Evolutionary conservation across 2,329 filamentous ascomycete species (phyloP), one percentile per base, ranked within the genome.

Genomic region (Capronia epimyces): DNA sequence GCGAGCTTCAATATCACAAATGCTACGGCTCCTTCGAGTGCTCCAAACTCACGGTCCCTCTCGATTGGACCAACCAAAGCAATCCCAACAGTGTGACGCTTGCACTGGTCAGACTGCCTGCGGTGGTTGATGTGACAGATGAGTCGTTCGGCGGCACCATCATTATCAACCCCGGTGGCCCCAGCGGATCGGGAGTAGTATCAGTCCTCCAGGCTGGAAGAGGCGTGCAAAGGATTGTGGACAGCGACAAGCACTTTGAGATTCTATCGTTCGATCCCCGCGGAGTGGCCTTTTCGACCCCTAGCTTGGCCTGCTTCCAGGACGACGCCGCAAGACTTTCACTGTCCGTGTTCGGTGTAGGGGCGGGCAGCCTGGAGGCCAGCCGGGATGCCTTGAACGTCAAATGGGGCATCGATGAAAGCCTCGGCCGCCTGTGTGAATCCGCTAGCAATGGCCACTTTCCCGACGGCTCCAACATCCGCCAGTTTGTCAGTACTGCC

Each of bases 11-110:
- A n/a, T 71, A 70, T 43, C 59, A 64, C 52, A 60, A 66, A 31
- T 78, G 75, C 61, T 75, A 70, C 49, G 68, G 65, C 3, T 21
- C 7, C 36, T 72, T 72, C 47, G 66, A 75, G 56, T 78, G 76
- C 53, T 73, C 75, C n/a, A 66, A 71, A 4, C 62, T 79, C 2
- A 64, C 71, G 40, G 67, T 78, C 0, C 76, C 75, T 0, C 69
- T 78, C 61, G 72, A 73, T 57, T 75, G 71, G 63, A 66, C 71
- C 25, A 52, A 58, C 62, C 63, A 3, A 59, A 62, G 0, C 65
- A 70, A 31, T 58, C 64, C 29, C 31, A 66, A 65, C 37, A 60
- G 62, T 16, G 66, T 75, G 16, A 65, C 65, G 1, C 56, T 78
- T 21, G 75, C 75, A 2, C 62, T 78, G 8, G 66, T 71, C n/a